phyloP scores from a whole-genome alignment of 352 stramenopile species.

The Lagenidium sp. region DNA sequence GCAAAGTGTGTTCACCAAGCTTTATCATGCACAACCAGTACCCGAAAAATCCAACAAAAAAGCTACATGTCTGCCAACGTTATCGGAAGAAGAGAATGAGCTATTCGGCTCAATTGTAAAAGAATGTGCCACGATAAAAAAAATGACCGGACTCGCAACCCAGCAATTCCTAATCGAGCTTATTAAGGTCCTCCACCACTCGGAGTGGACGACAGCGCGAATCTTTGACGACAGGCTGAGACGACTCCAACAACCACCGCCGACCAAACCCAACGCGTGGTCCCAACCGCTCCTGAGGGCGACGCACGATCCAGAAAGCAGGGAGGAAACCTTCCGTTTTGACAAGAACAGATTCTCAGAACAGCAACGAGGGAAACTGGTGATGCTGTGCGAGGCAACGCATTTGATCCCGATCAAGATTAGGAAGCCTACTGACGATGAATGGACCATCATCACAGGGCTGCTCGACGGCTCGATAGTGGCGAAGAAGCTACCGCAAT shows the following conservation, averaged over 20 bases:
- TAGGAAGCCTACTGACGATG: neutral
- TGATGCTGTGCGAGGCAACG: neutral
- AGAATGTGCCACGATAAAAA: neutral
- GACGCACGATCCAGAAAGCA: neutral
- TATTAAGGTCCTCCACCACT: neutral
- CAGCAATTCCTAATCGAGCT: neutral
- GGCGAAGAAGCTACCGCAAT: neutral
- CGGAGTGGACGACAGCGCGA: neutral
- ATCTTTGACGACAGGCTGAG: neutral
- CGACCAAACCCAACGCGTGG: neutral
- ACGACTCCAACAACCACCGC: constrained; percentile 3
- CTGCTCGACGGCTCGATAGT: constrained; percentile 6
- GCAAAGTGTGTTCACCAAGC: neutral
- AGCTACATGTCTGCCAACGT: neutral
- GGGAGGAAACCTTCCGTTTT: neutral
- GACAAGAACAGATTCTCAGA: neutral
- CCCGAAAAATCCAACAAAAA: neutral
- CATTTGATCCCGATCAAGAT: neutral
- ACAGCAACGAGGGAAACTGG: neutral
- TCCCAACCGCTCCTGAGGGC: neutral
- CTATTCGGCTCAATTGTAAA: neutral
- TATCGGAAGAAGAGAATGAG: neutral
- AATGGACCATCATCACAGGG: constrained; percentile 4
- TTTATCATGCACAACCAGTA: neutral
- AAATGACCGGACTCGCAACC: neutral